A percentile compares a stretch with the other conserved stretches of the same genome.
These are phyloP conservation scores for Xerocomellus chrysenteron DNA, from an alignment of 768 basidiomycete genomes.

Conservation along the genomic window DNA sequence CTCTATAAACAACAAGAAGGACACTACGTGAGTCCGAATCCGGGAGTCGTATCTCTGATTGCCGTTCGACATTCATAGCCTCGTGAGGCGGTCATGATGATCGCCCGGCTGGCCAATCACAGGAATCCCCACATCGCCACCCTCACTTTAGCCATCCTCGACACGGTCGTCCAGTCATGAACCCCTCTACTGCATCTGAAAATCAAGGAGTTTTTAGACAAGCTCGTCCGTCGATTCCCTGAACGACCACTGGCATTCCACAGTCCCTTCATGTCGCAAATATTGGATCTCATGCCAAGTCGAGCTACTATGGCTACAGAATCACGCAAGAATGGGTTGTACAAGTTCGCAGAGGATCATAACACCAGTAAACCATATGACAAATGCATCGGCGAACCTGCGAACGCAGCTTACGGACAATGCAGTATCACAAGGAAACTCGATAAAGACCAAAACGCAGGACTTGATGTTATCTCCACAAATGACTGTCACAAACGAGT, in stretches of 20 bases:
- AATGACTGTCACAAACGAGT: too few species aligned
- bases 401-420: too few species aligned
- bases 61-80: slow-evolving; percentile 49
- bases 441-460: too few species aligned
- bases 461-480: too few species aligned
- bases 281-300: slow-evolving; percentile 67
- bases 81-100: slow-evolving; percentile 54
- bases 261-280: slow-evolving; percentile 91
- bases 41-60: not conserved
- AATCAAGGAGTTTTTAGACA: slow-evolving; percentile 98
- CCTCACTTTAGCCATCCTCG: slow-evolving; percentile 81
- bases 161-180: slow-evolving; percentile 94
- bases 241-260: slow-evolving; percentile 96
- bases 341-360: not conserved
- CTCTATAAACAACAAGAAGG: slow-evolving; percentile 91
- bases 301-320: too few species aligned
- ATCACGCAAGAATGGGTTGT: too few species aligned
- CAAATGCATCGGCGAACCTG: too few species aligned
- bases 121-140: slow-evolving; percentile 90
- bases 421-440: too few species aligned
- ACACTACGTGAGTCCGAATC: slow-evolving; percentile 72
- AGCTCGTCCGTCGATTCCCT: slow-evolving; percentile 95
- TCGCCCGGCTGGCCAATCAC: slow-evolving; percentile 76
- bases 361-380: too few species aligned
- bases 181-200: slow-evolving; percentile 88